Evolutionary conservation across 129 eudicot species (phyloP).

Genomic region (Flaveria brownii): DNA sequence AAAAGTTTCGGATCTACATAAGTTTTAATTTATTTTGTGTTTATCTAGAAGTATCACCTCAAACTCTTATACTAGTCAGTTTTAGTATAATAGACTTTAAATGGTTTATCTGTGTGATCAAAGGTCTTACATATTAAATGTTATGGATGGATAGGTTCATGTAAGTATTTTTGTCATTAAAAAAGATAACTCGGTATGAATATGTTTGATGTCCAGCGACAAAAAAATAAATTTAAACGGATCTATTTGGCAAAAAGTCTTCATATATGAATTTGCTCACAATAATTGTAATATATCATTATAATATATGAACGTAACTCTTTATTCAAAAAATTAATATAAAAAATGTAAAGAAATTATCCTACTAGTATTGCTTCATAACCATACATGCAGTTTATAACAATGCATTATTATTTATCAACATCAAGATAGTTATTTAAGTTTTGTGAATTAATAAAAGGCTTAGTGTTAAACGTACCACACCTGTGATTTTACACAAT

Average conservation of each 20-base stretch:
- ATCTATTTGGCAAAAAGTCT: neutral
- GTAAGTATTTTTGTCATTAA: neutral
- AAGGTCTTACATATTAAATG: too few species aligned
- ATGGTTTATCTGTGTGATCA: too few species aligned
- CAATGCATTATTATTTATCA: neutral
- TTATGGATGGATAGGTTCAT: too few species aligned
- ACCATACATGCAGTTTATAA: too few species aligned
- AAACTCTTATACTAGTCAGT: too few species aligned
- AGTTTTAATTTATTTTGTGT: too few species aligned
- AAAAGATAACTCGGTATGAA: neutral
- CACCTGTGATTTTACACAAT: too few species aligned
- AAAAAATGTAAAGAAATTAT: neutral
- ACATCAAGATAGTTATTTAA: neutral
- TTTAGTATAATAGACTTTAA: too few species aligned
- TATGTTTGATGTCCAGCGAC: neutral
- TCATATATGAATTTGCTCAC: neutral
- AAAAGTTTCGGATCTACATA: too few species aligned
- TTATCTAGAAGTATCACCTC: too few species aligned
- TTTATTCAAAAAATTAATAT: neutral
- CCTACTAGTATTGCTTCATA: neutral
- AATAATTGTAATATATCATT: neutral
- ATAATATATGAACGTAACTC: neutral
- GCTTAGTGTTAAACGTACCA: too few species aligned
- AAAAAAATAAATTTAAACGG: neutral
- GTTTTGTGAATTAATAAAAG: slow-evolving; percentile 12